Evolutionary conservation across 164 flowering plant species (phyloP).

Genomic region (Echeveria elegans): DNA sequence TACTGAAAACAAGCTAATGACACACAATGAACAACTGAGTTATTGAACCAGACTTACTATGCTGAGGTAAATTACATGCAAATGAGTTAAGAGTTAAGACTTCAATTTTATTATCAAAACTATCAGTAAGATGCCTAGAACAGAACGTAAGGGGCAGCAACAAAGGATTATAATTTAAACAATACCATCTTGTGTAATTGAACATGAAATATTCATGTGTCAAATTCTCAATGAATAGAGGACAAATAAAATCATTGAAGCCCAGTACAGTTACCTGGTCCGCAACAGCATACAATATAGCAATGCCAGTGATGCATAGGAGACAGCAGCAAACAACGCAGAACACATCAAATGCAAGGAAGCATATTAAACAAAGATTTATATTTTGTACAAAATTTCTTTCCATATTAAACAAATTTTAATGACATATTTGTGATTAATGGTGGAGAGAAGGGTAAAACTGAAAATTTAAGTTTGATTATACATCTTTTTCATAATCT

Average conservation of each 20-base stretch:
- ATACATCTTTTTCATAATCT: no score
- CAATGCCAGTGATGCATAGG: conserved; percentile 78
- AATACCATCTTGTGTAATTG: no score
- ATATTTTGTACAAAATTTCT: no score
- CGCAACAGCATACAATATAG: conserved; percentile 60
- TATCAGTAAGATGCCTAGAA: background rate
- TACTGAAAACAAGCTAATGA: no score
- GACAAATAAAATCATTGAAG: background rate
- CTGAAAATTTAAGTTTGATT: no score
- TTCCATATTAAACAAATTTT: no score
- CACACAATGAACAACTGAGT: no score
- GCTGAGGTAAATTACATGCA: background rate
- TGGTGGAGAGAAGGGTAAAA: no score
- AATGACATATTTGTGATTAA: no score
- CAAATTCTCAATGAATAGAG: background rate
- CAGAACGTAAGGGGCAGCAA: background rate
- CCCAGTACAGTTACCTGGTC: conserved; percentile 45
- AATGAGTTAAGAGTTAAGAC: no score
- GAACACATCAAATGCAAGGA: conserved; percentile 69
- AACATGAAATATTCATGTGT: no score
- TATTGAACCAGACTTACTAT: background rate
- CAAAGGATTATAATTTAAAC: background rate
- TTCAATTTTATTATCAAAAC: background rate
- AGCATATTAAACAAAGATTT: no score
- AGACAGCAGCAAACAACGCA: conserved; percentile 86